Base-by-base conservation (phyloP, 2,329 filamentous ascomycete species). In the Colletotrichum godetiae region DNA sequence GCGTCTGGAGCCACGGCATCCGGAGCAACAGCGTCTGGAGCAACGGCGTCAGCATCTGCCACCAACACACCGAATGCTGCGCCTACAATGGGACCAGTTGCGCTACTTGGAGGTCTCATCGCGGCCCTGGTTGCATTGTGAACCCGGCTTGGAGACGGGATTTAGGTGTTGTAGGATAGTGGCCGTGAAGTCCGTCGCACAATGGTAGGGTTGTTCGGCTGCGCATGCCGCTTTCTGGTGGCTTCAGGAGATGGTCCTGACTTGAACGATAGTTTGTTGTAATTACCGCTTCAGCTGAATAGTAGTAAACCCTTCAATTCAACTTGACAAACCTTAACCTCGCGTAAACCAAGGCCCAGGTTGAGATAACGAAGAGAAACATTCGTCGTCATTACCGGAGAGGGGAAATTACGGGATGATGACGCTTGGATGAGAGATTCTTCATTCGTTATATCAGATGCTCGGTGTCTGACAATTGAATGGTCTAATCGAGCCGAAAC, bases 101-200 rank as follows among this genome's bases (percentile, higher is more conserved):
- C 67, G 13, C 52, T 74, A 15, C 27, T 75, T 19, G 72, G 74
- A 27, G 72, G 72, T 56, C 55, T 75, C 5, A 42, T 75, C 13
- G 74, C 65, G 13, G 74, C 72, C 33, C 31, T 72, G n/a, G 69
- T 62, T 13, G 53, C 27, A 11, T 27, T 75, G 57, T 75, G 57
- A 27, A 15, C 4, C 31, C 24, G 13, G 22, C n/a, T 8, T 24
- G 35, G n/a, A 24, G 29, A 1, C 22, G 29, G 29, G 15, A 11
- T 5, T n/a, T 6, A 13, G 37, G 12, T 22, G 33, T 27, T 24
- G 12, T 10, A 10, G 42, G 52, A 27, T 12, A 27, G 24, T 15
- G 37, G 3, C 2, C 33, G 31, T n/a, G 29, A 57, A 22, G 8
- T 42, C 35, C 22, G 22, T 49, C 31, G 10, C 12, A 13, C 5